These are phyloP conservation scores for Apiospora pterosperma DNA, from an alignment of 2,329 filamentous ascomycete genomes.

Conservation along the genomic window DNA sequence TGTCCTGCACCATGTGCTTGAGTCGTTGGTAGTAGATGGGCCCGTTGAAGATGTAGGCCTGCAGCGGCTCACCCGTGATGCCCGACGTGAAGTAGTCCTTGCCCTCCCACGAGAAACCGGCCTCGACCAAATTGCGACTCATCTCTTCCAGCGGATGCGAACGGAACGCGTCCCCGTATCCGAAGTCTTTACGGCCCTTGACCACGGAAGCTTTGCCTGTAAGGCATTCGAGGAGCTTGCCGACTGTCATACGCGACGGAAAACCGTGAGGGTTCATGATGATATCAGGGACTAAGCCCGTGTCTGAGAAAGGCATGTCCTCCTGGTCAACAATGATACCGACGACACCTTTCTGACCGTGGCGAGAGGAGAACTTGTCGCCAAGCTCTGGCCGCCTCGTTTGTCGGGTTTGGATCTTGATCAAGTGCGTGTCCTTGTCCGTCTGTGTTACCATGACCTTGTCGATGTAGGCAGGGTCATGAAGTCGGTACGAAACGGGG, in stretches of 20 bases:
- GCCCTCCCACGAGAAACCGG: slow-evolving; percentile 94
- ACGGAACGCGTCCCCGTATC: slow-evolving; percentile 76
- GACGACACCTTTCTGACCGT: slow-evolving; percentile 97
- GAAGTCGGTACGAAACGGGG: slow-evolving; percentile 74
- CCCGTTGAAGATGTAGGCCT: slow-evolving; percentile 96
- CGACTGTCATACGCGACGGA: slow-evolving; percentile 98
- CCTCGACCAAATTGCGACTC: slow-evolving; percentile 76
- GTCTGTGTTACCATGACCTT: slow-evolving; percentile 93
- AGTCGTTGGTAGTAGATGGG: slow-evolving; percentile 99
- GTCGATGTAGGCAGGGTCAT: slow-evolving; percentile 87
- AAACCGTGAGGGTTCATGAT: slow-evolving; percentile 99
- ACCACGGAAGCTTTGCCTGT: slow-evolving; percentile 92
- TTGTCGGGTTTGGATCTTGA: slow-evolving; percentile 96
- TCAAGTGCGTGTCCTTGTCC: slow-evolving; percentile 78
- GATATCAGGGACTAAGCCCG: slow-evolving; percentile 90
- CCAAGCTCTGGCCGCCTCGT: slow-evolving; percentile 92
- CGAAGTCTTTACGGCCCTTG: slow-evolving; percentile 82
- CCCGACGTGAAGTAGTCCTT: slow-evolving; percentile 96
- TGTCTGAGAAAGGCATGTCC: slow-evolving; percentile 93
- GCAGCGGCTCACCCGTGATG: slow-evolving; percentile 88
- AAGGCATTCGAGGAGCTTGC: slow-evolving; percentile 92
- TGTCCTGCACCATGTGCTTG: slow-evolving; percentile 99
- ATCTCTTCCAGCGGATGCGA: slow-evolving; percentile 84
- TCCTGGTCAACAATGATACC: slow-evolving; percentile 96
- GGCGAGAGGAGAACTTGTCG: slow-evolving; percentile 97